Conservation (phyloP, 306 rosid species). For the Inga leiocalycina region DNA sequence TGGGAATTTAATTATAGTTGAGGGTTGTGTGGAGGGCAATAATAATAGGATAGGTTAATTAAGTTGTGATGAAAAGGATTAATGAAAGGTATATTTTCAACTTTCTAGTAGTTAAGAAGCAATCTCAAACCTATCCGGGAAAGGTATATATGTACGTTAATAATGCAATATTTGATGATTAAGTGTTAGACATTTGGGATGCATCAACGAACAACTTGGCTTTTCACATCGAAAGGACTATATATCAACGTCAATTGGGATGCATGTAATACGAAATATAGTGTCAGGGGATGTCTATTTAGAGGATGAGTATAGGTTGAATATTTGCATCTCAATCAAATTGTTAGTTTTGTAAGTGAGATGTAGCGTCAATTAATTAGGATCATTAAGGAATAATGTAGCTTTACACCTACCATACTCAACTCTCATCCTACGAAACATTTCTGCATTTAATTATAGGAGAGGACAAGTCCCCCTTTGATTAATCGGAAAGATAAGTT, state of each 20-base stretch:
- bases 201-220: too few species aligned
- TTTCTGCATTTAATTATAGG: background rate
- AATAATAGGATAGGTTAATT: background rate
- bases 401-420: background rate
- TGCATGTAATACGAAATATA: background rate
- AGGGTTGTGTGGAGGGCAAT: background rate
- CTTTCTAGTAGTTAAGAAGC: background rate
- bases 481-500: background rate
- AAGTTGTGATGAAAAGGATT: background rate
- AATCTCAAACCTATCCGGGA: background rate
- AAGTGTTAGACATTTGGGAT: background rate
- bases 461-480: background rate
- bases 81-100: background rate
- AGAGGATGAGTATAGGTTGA: background rate
- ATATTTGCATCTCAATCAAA: background rate
- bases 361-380: background rate
- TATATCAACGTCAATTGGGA: too few species aligned
- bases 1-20: background rate
- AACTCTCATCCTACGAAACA: background rate
- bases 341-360: background rate
- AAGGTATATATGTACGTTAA: background rate
- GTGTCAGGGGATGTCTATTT: background rate
- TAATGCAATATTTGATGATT: background rate
- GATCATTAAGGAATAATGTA: background rate
- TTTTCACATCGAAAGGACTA: too few species aligned